These are phyloP conservation scores for Lichtheimia hyalospora DNA, from an alignment of 371 early-diverging fungal genomes.

Conservation along the genomic window DNA sequence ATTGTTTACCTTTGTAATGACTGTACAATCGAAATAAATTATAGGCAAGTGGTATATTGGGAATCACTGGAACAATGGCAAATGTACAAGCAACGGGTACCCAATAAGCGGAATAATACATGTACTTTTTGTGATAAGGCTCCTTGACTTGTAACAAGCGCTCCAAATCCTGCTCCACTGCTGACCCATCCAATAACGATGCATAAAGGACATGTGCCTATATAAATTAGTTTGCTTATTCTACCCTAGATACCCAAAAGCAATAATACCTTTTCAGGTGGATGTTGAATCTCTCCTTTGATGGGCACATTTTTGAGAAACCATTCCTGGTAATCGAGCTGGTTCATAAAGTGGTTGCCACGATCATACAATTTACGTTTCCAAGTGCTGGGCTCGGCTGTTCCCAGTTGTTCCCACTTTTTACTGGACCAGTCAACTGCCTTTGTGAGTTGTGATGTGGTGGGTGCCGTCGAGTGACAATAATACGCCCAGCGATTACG, in stretches of 20 bases:
- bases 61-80: constrained; percentile 74
- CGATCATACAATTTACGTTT: constrained; percentile 58
- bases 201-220: constrained; percentile 54
- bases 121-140: constrained; percentile 73
- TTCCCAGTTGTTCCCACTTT: constrained; percentile 65
- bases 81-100: constrained; percentile 74
- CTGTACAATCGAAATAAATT: constrained; percentile 81
- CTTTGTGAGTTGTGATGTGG: constrained; percentile 49
- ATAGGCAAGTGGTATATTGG: constrained; percentile 83
- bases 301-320: constrained; percentile 76
- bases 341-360: constrained; percentile 72
- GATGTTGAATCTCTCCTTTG: constrained; percentile 42
- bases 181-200: constrained; percentile 27
- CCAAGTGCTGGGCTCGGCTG: constrained; percentile 51
- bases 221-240: background rate
- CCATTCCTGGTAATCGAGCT: constrained; percentile 74
- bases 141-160: constrained; percentile 45
- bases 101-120: constrained; percentile 68
- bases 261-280: constrained; percentile 40
- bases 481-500: constrained; percentile 53
- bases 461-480: constrained; percentile 44
- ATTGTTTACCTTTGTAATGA: constrained; percentile 66
- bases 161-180: constrained; percentile 49
- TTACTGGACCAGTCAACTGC: constrained; percentile 55
- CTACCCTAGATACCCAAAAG: background rate